Evolutionary conservation across 2,329 filamentous ascomycete genomes (phyloP), one percentile per base, ranked within the genome.

Genomic region (Coleophoma cylindrospora): DNA sequence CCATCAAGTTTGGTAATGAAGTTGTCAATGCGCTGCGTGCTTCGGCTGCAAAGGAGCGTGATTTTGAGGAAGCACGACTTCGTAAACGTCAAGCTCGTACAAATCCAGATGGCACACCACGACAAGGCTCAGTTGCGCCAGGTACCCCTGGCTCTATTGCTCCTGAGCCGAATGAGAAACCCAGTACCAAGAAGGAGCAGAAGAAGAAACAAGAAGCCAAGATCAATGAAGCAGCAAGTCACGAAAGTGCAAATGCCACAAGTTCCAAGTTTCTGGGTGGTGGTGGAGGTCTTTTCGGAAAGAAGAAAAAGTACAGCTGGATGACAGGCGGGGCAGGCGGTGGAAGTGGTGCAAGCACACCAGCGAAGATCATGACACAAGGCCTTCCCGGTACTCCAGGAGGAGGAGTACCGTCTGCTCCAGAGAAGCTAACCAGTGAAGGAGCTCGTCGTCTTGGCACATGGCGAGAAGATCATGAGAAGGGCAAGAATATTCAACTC

Each of bases 101-200:
- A 47, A 80, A 79, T 48, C 66, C 70, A 3, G 69, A 65, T 48
- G 81, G 79, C 3, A 76, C 66, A 74, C 17, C 80, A 79, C 51
- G 71, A 76, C 45, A 69, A 67, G 53, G 66, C 69, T 40, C 47
- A 67, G 70, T 76, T 12, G 80, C 80, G 14, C 75, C 81, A 11
- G 77, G 77, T 2, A 85, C 81, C 0, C 81, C 84, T 3, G 81
- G 80, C 6, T 74, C 80, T 1, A 75, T 80, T 40, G 81, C 84
- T 1, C 79, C 84, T 1, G 84, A 87, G 48, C 65, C 73, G 1
- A 76, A 81, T 1, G 80, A 83, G 57, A 92, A 91, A 66, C 77
- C 83, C 3, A 77, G 89, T 47, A 87, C 86, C 4, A 96, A 96
- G 75, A 96, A 96, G 71, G 91, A 96, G 66, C 77, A 86, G 64